Evolutionary conservation across 2,329 filamentous ascomycete genomes (phyloP).

Genomic region (Exophiala alcalophila): DNA sequence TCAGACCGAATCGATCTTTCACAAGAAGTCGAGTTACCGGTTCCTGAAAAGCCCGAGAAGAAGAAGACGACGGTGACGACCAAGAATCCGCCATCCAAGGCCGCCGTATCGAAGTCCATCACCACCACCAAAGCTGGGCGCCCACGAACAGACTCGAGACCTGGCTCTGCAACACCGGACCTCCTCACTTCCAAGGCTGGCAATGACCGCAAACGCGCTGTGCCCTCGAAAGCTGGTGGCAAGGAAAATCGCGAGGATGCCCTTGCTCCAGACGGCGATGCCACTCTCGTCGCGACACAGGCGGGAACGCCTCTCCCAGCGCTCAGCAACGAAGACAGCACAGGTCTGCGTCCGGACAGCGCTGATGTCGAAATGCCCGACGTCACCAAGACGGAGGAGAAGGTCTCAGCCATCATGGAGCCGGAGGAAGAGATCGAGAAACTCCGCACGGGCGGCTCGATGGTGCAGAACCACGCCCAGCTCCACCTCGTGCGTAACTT

Average conservation of each 20-base stretch:
- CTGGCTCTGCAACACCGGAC: slow-evolving; percentile 57
- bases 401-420: slow-evolving; percentile 27
- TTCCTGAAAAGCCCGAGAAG: slow-evolving; percentile 84
- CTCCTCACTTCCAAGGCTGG: slow-evolving; percentile 46
- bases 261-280: slow-evolving; percentile 30
- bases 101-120: slow-evolving; percentile 54
- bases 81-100: slow-evolving; percentile 53
- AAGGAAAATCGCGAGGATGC: slow-evolving; percentile 56
- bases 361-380: slow-evolving; percentile 47
- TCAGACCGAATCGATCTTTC: slow-evolving; percentile 77
- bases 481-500: slow-evolving; percentile 95
- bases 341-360: slow-evolving; percentile 30
- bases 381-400: slow-evolving; percentile 39
- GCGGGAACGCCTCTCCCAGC: slow-evolving; percentile 40
- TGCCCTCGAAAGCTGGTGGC: slow-evolving; percentile 56
- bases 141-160: slow-evolving; percentile 48
- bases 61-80: slow-evolving; percentile 63
- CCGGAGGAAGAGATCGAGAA: slow-evolving; percentile 80
- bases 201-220: slow-evolving; percentile 46
- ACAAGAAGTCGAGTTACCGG: slow-evolving; percentile 94
- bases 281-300: slow-evolving; percentile 34
- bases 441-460: slow-evolving; percentile 86
- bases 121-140: slow-evolving; percentile 49
- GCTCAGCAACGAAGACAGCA: slow-evolving; percentile 23
- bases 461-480: slow-evolving; percentile 98